Conservation (phyloP, 345 rosid genomes). For the Populus pruinosa region DNA sequence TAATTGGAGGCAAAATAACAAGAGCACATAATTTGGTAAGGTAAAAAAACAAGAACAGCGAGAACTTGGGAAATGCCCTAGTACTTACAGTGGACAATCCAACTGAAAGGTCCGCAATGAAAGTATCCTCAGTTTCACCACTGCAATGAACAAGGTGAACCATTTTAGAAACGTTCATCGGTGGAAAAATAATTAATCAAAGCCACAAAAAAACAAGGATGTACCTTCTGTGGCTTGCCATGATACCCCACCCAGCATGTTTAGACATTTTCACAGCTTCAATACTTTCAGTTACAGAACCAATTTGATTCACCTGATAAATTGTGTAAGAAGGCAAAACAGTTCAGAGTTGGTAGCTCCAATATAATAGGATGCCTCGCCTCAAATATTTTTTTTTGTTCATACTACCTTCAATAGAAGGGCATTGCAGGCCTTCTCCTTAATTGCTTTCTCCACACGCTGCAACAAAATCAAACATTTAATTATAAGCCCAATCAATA, state of each 20-base stretch:
- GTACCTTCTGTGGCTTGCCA: slow-evolving; percentile 88
- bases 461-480: slow-evolving; percentile 22
- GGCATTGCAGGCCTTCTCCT: slow-evolving; percentile 85
- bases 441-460: slow-evolving; percentile 91
- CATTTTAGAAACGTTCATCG: background rate
- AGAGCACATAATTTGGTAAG: background rate
- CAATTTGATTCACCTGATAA: slow-evolving; percentile 91
- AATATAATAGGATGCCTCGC: background rate
- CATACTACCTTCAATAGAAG: slow-evolving; percentile 76
- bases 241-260: slow-evolving; percentile 97
- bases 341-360: background rate
- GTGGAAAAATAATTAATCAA: background rate
- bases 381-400: background rate
- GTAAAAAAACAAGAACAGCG: background rate
- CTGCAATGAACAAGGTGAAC: slow-evolving; percentile 29
- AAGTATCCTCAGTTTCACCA: slow-evolving; percentile 98
- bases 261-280: slow-evolving; percentile 98
- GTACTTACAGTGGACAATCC: slow-evolving; percentile 80
- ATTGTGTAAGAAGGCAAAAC: background rate
- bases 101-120: slow-evolving; percentile 89
- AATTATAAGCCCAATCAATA: background rate
- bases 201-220: background rate
- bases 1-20: background rate
- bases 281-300: slow-evolving; percentile 92
- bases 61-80: background rate